phyloP scores from a whole-genome alignment of 2,329 filamentous ascomycete species.

The Coniochaeta ligniaria region DNA sequence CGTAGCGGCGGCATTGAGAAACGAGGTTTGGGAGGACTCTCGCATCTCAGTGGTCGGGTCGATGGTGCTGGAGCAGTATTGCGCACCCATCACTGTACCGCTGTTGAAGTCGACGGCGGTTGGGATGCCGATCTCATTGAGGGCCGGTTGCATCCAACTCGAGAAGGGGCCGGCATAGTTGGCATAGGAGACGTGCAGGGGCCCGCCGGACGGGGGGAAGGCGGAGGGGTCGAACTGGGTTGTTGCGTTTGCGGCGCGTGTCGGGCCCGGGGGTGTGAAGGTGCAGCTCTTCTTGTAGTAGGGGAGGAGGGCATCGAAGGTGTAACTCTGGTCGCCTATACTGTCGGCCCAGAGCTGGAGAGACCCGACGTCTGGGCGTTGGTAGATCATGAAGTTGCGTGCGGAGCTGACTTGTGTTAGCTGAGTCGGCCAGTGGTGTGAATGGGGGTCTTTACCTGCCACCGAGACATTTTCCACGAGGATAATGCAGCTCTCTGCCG shows the following conservation, averaged over 20 bases:
- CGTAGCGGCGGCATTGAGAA: not conserved
- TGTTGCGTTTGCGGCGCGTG: slow-evolving; percentile 14
- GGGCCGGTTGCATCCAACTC: slow-evolving; percentile 18
- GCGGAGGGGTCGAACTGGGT: slow-evolving; percentile 17
- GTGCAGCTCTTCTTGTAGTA: slow-evolving; percentile 22
- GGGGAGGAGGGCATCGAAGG: slow-evolving; percentile 18
- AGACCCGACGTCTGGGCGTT: slow-evolving; percentile 15
- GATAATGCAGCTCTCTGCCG: slow-evolving; percentile 24
- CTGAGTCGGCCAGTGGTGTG: not conserved
- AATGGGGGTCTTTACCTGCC: slow-evolving; percentile 9
- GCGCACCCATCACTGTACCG: slow-evolving; percentile 30
- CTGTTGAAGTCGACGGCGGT: slow-evolving; percentile 28
- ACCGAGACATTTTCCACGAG: slow-evolving; percentile 27
- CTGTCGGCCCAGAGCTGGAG: slow-evolving; percentile 22
- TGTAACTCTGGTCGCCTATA: slow-evolving; percentile 19
- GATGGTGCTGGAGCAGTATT: slow-evolving; percentile 23
- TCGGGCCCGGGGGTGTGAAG: slow-evolving; percentile 21
- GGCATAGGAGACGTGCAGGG: slow-evolving; percentile 17
- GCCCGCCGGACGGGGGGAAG: slow-evolving; percentile 16
- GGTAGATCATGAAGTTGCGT: slow-evolving; percentile 20
- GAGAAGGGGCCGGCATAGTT: slow-evolving; percentile 16
- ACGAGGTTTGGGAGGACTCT: slow-evolving; percentile 5
- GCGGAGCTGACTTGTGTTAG: slow-evolving; percentile 10
- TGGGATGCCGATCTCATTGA: slow-evolving; percentile 32
- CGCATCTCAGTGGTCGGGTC: slow-evolving; percentile 17